Base-by-base conservation (phyloP, 163 green algal genomes). In the Scenedesmus sp. region DNA sequence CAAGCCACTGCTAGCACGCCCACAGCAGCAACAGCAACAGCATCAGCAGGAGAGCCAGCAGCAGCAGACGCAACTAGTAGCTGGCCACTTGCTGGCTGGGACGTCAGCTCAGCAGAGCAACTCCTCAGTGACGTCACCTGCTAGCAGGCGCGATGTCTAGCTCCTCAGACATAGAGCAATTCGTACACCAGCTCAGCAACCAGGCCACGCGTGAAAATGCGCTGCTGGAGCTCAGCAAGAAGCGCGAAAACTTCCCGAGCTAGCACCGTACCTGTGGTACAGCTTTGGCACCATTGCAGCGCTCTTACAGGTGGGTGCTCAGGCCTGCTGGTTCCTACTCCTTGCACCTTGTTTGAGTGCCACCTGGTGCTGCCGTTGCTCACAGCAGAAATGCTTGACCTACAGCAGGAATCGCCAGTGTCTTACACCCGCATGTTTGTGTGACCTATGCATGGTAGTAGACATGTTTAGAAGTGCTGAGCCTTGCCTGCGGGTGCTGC, bases 241-340 rank as follows among this genome's bases (percentile, higher is more conserved):
- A 98, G 92, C 93, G 97, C 0, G 97, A 99, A 88, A 97, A 95
- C 37, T 99, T 99, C 84, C 97, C 96, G 98, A 99, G 92, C 94
- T 99, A 37, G 98, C 98, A 26, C 97, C 98, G 0, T 99, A 97
- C 92, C 92, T 99, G 20, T 99, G 98, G 98, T 98, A 99, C 95
- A 98, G 95, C 90, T 99, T 99, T 93, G 98, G 98, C 35, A 99
- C 97, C 16, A 98, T 99, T 49, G 94, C 97, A 40, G 97, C 98
- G 26, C 94, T 99, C 83, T 95, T 99, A n/a, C 65, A 76, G 65
- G 65, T 76, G 30, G 30, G 65, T 20, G 2, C 30, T 20, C 7
- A 40, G 26, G 65, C 65, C 30, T 40, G 5, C 65, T 22, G 0
- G 26, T 30, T 7, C 30, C 40, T 37, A 26, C 30, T 2, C 59